These are phyloP conservation scores for Pezicula radicicola DNA, from an alignment of 2,329 filamentous ascomycete genomes.

Conservation along the genomic window DNA sequence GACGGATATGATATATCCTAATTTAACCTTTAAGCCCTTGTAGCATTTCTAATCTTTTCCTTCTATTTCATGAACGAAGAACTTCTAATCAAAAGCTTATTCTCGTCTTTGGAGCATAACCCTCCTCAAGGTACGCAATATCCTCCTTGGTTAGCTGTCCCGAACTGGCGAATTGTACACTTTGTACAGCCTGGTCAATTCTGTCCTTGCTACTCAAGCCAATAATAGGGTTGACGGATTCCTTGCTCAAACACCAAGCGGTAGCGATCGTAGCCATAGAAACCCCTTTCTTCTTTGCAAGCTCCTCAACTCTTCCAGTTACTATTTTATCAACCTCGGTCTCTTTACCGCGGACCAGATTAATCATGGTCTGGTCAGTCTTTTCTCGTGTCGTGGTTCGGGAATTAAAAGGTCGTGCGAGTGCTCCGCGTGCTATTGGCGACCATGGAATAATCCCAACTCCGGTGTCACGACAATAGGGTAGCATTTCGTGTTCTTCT, in stretches of 20 bases:
- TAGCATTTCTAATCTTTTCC: no score
- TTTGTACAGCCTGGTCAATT: slow-evolving; percentile 50
- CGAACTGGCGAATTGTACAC: slow-evolving; percentile 32
- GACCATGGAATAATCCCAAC: slow-evolving; percentile 36
- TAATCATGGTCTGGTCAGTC: slow-evolving; percentile 9
- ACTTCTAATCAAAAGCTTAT: not conserved
- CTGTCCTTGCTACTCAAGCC: slow-evolving; percentile 48
- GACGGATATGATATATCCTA: no score
- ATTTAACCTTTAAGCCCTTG: no score
- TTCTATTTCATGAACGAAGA: no score
- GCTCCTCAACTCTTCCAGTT: slow-evolving; percentile 19
- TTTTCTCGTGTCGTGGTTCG: slow-evolving; percentile 11
- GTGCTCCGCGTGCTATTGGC: slow-evolving; percentile 30
- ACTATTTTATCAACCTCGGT: slow-evolving; percentile 22
- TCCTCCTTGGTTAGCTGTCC: slow-evolving; percentile 50
- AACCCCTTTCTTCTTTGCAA: slow-evolving; percentile 52
- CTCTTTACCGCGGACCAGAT: slow-evolving; percentile 12
- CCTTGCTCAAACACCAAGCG: slow-evolving; percentile 48
- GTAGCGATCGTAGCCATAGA: slow-evolving; percentile 58
- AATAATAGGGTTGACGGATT: slow-evolving; percentile 48
- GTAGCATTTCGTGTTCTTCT: slow-evolving; percentile 42
- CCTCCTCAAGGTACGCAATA: slow-evolving; percentile 48
- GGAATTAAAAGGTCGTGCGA: slow-evolving; percentile 20
- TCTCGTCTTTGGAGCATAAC: slow-evolving; percentile 43
- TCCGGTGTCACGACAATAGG: slow-evolving; percentile 28